Evolutionary conservation across 1,284 basidiomycete genomes (phyloP).

Genomic region (Papiliotrema laurentii): DNA sequence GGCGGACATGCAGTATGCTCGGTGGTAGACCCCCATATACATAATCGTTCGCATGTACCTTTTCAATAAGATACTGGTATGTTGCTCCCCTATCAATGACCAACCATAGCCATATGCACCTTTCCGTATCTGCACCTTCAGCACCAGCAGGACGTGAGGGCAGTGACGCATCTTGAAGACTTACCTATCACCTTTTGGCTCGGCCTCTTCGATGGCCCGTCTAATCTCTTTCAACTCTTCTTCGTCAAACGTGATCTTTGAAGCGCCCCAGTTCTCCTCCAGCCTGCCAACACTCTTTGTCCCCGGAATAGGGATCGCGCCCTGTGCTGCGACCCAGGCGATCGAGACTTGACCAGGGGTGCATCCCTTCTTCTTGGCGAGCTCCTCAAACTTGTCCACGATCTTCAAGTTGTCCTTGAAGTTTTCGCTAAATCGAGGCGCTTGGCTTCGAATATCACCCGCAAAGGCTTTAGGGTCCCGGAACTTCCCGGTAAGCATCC

Average conservation of each 20-base stretch:
- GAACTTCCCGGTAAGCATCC: slow-evolving; percentile 44
- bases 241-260: slow-evolving; percentile 27
- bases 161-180: not conserved
- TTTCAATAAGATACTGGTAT: not conserved
- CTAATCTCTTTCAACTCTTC: slow-evolving; percentile 40
- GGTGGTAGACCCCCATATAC: too few species aligned
- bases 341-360: slow-evolving; percentile 47
- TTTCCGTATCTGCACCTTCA: slow-evolving; percentile 7
- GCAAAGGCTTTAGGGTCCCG: slow-evolving; percentile 7
- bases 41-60: not conserved
- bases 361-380: slow-evolving; percentile 40
- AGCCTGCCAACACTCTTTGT: slow-evolving; percentile 32
- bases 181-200: slow-evolving; percentile 23
- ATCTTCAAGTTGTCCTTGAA: slow-evolving; percentile 41
- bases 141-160: not conserved
- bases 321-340: slow-evolving; percentile 50
- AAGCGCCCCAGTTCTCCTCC: slow-evolving; percentile 44
- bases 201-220: slow-evolving; percentile 26
- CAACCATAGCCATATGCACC: slow-evolving; percentile 7
- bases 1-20: too few species aligned
- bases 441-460: slow-evolving; percentile 31
- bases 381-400: slow-evolving; percentile 26
- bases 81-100: slow-evolving; percentile 1
- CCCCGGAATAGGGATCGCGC: slow-evolving; percentile 47
- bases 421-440: slow-evolving; percentile 44